Percentiles rank a stretch among this genome's conserved stretches.
These are phyloP conservation scores for Knufia petricola DNA, from an alignment of 2,329 filamentous ascomycete species.

Conservation along the genomic window DNA sequence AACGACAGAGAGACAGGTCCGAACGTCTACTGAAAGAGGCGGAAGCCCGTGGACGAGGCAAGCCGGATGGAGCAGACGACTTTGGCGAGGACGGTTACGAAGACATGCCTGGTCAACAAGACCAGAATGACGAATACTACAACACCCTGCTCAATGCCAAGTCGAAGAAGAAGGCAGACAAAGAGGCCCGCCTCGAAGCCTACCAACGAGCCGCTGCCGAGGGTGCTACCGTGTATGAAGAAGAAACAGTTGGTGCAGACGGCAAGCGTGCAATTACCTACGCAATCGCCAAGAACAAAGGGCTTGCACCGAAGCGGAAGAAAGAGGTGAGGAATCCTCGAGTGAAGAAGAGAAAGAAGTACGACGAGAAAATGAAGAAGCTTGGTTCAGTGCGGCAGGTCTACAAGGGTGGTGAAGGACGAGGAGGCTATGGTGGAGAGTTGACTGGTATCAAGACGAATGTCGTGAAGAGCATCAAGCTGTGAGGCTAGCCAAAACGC, in stretches of 20 bases:
- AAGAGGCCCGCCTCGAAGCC: constrained; percentile 55
- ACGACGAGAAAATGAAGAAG: constrained; percentile 96
- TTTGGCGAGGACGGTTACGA: constrained; percentile 41
- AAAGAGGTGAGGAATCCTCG: constrained; percentile 92
- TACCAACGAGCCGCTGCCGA: constrained; percentile 45
- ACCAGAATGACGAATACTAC: constrained; percentile 53
- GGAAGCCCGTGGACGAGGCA: constrained; percentile 65
- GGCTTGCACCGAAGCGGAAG: constrained; percentile 75
- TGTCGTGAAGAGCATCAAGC: constrained; percentile 84
- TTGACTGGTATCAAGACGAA: constrained; percentile 90
- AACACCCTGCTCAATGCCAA: constrained; percentile 64
- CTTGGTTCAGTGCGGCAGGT: constrained; percentile 72
- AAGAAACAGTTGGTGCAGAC: constrained; percentile 64
- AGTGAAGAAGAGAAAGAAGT: constrained; percentile 97
- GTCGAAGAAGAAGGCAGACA: constrained; percentile 55
- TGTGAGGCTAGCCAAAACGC: too few relatives aligned
- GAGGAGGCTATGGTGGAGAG: constrained; percentile 82
- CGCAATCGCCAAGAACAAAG: constrained; percentile 96
- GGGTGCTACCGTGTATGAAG: constrained; percentile 52
- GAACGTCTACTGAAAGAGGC: constrained; percentile 81
- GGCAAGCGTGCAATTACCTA: constrained; percentile 91
- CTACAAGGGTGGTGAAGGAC: constrained; percentile 76
- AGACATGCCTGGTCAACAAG: constrained; percentile 32
- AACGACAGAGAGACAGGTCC: constrained; percentile 77
- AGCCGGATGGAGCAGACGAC: constrained; percentile 56